These are phyloP conservation scores for Takashimella tepidaria DNA, from an alignment of 1,284 basidiomycete species.

Conservation along the genomic window DNA sequence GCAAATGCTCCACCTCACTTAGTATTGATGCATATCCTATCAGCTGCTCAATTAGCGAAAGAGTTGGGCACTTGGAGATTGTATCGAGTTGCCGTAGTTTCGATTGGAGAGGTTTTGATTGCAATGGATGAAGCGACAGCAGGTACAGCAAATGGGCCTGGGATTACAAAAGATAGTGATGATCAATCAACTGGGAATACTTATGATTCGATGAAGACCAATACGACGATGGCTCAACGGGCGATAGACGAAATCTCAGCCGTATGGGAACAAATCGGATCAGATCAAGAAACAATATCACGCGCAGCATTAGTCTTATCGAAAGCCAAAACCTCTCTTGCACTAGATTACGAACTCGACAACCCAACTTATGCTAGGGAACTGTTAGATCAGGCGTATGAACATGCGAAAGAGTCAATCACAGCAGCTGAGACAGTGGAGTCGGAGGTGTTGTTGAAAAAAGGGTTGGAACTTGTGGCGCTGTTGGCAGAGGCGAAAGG, in stretches of 20 bases:
- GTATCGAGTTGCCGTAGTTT: slow-evolving; percentile 29
- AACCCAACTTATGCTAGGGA: background rate
- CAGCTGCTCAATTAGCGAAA: slow-evolving; percentile 26
- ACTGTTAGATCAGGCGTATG: slow-evolving; percentile 10
- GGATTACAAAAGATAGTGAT: too few species aligned
- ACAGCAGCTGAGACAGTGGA: slow-evolving; percentile 9
- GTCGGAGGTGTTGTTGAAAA: slow-evolving; percentile 10
- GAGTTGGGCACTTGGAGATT: slow-evolving; percentile 34
- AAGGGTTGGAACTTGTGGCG: slow-evolving; percentile 11
- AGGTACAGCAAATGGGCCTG: slow-evolving; percentile 16
- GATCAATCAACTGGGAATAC: too few species aligned
- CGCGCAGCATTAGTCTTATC: slow-evolving; percentile 28
- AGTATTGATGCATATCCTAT: slow-evolving; percentile 30
- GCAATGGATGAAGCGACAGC: slow-evolving; percentile 33
- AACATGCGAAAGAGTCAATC: slow-evolving; percentile 13
- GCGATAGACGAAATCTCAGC: slow-evolving; percentile 17
- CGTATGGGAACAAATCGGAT: slow-evolving; percentile 20
- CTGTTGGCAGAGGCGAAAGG: slow-evolving; percentile 12
- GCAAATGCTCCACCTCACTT: slow-evolving; percentile 25
- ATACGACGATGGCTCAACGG: slow-evolving; percentile 4
- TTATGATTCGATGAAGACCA: too few species aligned
- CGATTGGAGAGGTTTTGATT: slow-evolving; percentile 32
- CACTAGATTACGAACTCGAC: slow-evolving; percentile 9
- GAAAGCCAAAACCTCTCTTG: slow-evolving; percentile 26
- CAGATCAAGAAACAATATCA: slow-evolving; percentile 20